phyloP scores from a whole-genome alignment of 345 rosid genomes.

The Brassica incana region DNA sequence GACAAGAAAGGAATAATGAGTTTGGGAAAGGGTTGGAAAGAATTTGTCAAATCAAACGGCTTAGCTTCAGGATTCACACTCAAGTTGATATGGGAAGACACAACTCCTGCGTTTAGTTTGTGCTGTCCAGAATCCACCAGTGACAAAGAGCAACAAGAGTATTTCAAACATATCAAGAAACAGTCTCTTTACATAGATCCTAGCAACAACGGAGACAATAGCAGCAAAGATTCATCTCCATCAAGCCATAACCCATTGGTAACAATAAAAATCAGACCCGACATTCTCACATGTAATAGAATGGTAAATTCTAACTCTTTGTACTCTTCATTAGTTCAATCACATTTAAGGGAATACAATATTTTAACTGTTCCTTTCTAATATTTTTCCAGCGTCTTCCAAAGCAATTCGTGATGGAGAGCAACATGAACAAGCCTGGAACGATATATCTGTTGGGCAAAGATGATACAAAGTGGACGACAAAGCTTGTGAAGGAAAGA shows the following conservation, averaged over 20 bases:
- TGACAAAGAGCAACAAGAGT: not conserved
- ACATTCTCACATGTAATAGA: conserved; percentile 2
- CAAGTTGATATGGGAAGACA: not conserved
- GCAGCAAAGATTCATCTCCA: not conserved
- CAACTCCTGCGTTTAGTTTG: not conserved
- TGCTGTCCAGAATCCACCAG: not conserved
- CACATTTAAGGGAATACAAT: not conserved
- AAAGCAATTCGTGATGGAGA: not conserved
- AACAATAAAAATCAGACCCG: conserved; percentile 12
- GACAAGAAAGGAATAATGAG: not conserved
- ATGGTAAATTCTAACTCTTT: not conserved
- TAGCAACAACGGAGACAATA: not conserved
- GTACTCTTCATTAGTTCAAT: not conserved
- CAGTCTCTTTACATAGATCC: not conserved
- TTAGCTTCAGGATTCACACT: not conserved
- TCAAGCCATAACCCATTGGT: not conserved
- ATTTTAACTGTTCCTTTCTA: not conserved
- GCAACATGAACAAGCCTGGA: conserved; percentile 8
- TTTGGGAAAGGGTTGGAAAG: not conserved
- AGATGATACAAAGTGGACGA: conserved; percentile 15
- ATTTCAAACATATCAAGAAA: not conserved
- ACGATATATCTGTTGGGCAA: conserved; percentile 18
- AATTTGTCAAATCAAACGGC: not conserved
- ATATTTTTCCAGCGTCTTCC: conserved; percentile 10
- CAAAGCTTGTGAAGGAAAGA: not conserved